Base-by-base conservation (phyloP, 2,329 filamentous ascomycete species). In the Aspergillus hortae region DNA sequence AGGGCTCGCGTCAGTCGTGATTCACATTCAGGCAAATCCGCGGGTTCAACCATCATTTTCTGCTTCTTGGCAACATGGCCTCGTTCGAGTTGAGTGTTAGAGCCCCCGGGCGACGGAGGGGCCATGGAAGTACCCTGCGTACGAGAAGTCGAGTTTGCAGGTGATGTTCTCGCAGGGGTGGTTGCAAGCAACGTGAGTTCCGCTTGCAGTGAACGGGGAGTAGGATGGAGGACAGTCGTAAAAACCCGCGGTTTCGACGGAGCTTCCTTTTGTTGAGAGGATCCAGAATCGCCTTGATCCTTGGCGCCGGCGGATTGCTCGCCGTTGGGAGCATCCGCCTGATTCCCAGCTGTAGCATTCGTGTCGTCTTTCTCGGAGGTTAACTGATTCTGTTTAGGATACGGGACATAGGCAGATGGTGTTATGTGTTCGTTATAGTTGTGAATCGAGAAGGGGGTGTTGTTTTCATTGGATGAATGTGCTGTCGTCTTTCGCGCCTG, bases 401-500 rank as follows among this genome's bases (percentile, higher is more conserved):
- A 95, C 0, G 90, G 86, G 0, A 84, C 88, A 67, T 87, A 91
- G 0, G 92, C 84, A 0, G 94, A 97, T 0, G 92, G 94, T 0
- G 92, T 96, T 44, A 97, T 80, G 63, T 90, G 94, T 55, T 86
- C 85, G 64, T 91, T 96, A 68, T 92, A 89, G 68, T 95, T 96
- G 70, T 99, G 92, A 42, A 99, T 87, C 0, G 92, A 96, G 57
- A 89, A 92, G 10, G 87, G 84, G 3, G 80, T 75, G 36, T 81
- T 81, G 49, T 86, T 86, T 58, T 79, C 85, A 33, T 82, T 81
- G 17, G 80, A 76, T 1, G 83, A 77, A 23, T 76, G 76, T 47
- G 75, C 77, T 46, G 76, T 80, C 51, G 75, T 74, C 61, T 77
- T 78, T 59, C 82, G 84, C 9, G 76, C 68, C 58, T 90, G 85